Evolutionary conservation across 495 filamentous ascomycete species (phyloP).

Genomic region (Tuber melanosporum): DNA sequence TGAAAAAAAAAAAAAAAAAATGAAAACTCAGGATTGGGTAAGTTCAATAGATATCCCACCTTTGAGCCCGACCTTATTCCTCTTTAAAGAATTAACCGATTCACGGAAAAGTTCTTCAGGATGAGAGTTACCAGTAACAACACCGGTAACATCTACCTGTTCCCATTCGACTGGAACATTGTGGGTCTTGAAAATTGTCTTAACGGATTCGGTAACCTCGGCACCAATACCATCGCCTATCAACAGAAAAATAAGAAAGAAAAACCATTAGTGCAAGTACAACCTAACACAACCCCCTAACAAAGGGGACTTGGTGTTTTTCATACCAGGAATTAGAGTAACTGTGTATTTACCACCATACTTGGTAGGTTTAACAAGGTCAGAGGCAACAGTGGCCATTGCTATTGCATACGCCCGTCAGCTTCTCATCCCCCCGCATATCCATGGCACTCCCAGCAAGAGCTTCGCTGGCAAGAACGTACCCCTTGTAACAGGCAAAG

Average conservation of each 20-base stretch:
- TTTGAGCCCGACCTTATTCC: slow-evolving; percentile 97
- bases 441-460: not conserved
- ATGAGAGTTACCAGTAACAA: slow-evolving; percentile 78
- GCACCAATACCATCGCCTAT: slow-evolving; percentile 92
- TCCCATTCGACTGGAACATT: slow-evolving; percentile 99
- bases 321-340: slow-evolving; percentile 83
- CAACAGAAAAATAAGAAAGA: not conserved
- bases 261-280: slow-evolving; percentile 20
- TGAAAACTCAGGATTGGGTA: slow-evolving; percentile 1
- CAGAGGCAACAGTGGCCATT: slow-evolving; percentile 41
- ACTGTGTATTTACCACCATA: slow-evolving; percentile 99
- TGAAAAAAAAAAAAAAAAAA: not conserved
- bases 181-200: slow-evolving; percentile 98
- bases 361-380: slow-evolving; percentile 66
- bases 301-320: slow-evolving; percentile 6
- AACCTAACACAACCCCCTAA: slow-evolving; percentile 16
- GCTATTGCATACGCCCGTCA: slow-evolving; percentile 32
- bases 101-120: slow-evolving; percentile 92
- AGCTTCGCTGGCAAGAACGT: slow-evolving; percentile 18
- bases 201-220: slow-evolving; percentile 95
- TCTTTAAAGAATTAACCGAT: slow-evolving; percentile 86
- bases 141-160: slow-evolving; percentile 91
- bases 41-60: slow-evolving; percentile 44
- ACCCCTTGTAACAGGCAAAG: slow-evolving; percentile 28
- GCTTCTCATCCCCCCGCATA: slow-evolving; percentile 25